phyloP scores from a whole-genome alignment of 345 rosid genomes.

The Passiflora organensis region DNA sequence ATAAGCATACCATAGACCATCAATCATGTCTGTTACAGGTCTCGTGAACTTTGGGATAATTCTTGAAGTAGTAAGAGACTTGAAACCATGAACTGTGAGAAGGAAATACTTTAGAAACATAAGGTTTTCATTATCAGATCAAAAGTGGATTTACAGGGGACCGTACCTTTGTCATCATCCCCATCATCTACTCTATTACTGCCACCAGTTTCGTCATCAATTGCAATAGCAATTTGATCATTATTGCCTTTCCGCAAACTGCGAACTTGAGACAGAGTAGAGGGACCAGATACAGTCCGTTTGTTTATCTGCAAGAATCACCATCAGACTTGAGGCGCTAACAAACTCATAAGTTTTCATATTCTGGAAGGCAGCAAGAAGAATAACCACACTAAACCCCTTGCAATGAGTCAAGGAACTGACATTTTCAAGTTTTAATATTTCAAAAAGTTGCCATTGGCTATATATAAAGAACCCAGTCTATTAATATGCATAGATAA shows the following conservation, averaged over 20 bases:
- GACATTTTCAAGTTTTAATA: too few relatives aligned
- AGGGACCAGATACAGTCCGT: slow-evolving; percentile 48
- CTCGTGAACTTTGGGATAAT: slow-evolving; percentile 74
- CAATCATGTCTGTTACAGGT: slow-evolving; percentile 72
- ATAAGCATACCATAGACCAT: slow-evolving; percentile 70
- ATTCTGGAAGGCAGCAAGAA: too few relatives aligned
- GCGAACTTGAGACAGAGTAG: slow-evolving; percentile 73
- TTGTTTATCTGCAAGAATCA: slow-evolving; percentile 55
- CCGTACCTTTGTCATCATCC: slow-evolving; percentile 87
- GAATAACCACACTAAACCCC: too few relatives aligned
- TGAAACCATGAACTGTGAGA: slow-evolving; percentile 81
- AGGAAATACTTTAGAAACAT: background rate
- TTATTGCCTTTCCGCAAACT: slow-evolving; percentile 78
- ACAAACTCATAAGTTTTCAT: too few relatives aligned
- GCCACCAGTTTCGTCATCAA: slow-evolving; percentile 50
- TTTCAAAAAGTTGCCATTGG: too few relatives aligned
- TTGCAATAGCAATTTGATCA: slow-evolving; percentile 85
- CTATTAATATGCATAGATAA: too few relatives aligned
- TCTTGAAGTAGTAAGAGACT: slow-evolving; percentile 79
- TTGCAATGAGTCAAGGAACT: too few relatives aligned
- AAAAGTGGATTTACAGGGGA: background rate
- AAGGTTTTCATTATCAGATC: background rate
- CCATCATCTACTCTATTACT: slow-evolving; percentile 62
- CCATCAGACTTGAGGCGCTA: slow-evolving; percentile 8
- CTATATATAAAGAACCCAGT: too few relatives aligned